Base-by-base conservation (phyloP, 176 grass and related monocot genomes). In the Pharus latifolius region DNA sequence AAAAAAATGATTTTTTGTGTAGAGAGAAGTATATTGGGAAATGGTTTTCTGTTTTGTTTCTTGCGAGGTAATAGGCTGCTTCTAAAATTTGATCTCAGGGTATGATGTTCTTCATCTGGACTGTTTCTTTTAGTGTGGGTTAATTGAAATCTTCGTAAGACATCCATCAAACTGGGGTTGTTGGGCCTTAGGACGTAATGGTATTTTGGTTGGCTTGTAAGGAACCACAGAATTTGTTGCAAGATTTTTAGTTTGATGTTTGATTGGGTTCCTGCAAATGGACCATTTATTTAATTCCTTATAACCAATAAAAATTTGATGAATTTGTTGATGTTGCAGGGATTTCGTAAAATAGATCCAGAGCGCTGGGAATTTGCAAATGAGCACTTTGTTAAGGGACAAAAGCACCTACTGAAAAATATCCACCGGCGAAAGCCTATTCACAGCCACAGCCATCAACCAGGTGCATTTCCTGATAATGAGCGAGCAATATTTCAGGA, bases 361-460 rank as follows among this genome's bases (percentile, higher is more conserved):
- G 90, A 99, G 79, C 83, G 75, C 70, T 99, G 95, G 95, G 95
- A 99, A 74, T 99, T 99, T 38, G 78, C 84, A 35, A 99, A 99
- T 31, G 90, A 94, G 13, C 61, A 86, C 17, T 99, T 99, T 23
- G 32, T 91, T 56, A 99, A 88, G 82, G 95, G 95, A 52, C 84
- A 91, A 63, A 94, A 86, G 38, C 90, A 99, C 27, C 76, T 86
- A 61, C 83, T 99, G 60, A 99, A 94, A 76, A 99, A 83, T 63
- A 94, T 94, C 81, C 70, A 90, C 73, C 62, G 95, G 24, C 75
- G 95, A 22, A 99, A 99, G 73, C 95, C 95, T 35, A 94, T 99
- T 72, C 95, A 99, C 72, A 99, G 90, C 79, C 95, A 99, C 60
- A 86, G 90, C 37, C 81, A 85, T 61, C 72, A 78, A 20, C 78